Evolutionary conservation across 148 eudicot genomes (phyloP), one percentile per base, ranked within the genome.

Genomic region (Cornus kousa): DNA sequence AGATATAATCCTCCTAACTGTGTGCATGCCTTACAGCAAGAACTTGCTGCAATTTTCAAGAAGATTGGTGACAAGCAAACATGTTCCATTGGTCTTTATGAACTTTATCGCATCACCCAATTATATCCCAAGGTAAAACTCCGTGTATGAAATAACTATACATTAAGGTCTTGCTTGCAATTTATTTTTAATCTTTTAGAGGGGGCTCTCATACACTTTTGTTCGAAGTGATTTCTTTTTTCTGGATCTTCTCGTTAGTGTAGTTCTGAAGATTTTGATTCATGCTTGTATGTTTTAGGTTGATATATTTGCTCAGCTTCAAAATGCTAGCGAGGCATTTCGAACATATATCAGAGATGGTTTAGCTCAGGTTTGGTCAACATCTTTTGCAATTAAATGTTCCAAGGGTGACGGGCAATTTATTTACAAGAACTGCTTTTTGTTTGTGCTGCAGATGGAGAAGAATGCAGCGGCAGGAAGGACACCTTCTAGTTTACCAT

Each of bases 41-140:
- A 96, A 83, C 90, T 96, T 80, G 99, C 94, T 72, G 97, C 98
- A 55, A 96, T 96, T 72, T 96, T 96, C 78, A 96, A 96, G 89
- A 96, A 94, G 84, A 96, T 96, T 82, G 99, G 97, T 77, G 99
- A 96, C 85, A 96, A 91, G 83, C 99, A 93, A 80, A 96, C 99
- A 72, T 96, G 99, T 86, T 87, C 91, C 22, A 94, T 94, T 67
- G 98, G 99, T 68, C 90, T 96, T 32, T 93, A 92, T 87, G 99
- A 96, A 79, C 78, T 96, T 13, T 96, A 96, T 77, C 90, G 95
- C 28, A 91, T 96, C 60, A 96, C 99, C 62, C 98, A 96, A 71
- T 81, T 96, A 78, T 96, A 96, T 74, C 99, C 99, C 65, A 90
- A 89, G 98, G 99, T 91, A 88, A 74, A 17, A 43, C 64, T 89